Conservation (phyloP, 192 early-diverging fungal genomes). For the Coemansia sp. region DNA sequence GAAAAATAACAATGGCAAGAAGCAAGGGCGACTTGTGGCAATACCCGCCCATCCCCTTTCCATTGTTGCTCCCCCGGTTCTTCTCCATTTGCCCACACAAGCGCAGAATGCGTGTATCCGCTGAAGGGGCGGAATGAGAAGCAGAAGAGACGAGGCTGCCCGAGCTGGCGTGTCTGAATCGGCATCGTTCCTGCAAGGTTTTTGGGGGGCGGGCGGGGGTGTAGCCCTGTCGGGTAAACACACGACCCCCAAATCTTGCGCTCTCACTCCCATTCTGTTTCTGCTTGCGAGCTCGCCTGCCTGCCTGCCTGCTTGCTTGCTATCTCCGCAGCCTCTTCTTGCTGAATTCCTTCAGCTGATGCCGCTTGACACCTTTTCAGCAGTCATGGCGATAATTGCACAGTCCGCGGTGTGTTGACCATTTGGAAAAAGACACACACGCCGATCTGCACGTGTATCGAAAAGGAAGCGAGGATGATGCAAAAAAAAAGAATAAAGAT, state of each 20-base stretch:
- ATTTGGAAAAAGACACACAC: background rate
- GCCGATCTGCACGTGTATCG: conserved; percentile 9
- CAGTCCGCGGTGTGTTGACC: conserved; percentile 1
- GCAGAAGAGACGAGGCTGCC: background rate
- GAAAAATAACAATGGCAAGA: too few relatives aligned
- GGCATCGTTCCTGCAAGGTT: background rate
- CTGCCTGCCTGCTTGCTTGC: too few relatives aligned
- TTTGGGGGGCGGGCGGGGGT: background rate
- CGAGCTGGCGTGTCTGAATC: background rate
- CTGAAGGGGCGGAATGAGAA: conserved; percentile 1
- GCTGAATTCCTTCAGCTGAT: background rate
- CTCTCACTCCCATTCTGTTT: too few relatives aligned
- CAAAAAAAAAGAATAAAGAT: too few relatives aligned
- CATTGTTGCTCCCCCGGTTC: background rate
- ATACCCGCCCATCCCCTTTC: background rate
- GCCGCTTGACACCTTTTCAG: background rate
- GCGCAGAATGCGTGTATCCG: background rate
- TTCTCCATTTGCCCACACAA: conserved; percentile 2
- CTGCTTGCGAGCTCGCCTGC: too few relatives aligned
- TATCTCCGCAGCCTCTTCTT: background rate
- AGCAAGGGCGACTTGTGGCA: too few relatives aligned
- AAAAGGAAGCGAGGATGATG: background rate
- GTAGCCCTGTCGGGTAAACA: conserved; percentile 4
- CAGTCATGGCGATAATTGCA: background rate
- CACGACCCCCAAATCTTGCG: background rate